Evolutionary conservation across 108 stramenopile genomes (phyloP).

Genomic region (Nitzschia inconspicua): DNA sequence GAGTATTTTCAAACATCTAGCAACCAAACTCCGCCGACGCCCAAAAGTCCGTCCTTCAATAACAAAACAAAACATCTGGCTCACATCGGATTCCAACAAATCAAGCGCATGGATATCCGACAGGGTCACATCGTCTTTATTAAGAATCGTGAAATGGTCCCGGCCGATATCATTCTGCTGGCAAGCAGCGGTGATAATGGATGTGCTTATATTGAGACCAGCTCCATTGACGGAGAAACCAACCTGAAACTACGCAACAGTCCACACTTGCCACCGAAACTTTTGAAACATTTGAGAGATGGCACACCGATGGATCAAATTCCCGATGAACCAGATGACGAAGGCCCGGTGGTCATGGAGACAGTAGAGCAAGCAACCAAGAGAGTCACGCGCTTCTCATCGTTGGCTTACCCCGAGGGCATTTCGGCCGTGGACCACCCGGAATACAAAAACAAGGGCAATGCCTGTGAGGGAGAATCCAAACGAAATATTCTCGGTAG

Average conservation of each 20-base stretch:
- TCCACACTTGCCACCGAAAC: constrained; percentile 53
- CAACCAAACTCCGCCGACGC: constrained; percentile 5
- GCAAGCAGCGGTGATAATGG: constrained; percentile 81
- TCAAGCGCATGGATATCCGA: constrained; percentile 71
- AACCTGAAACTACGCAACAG: constrained; percentile 89
- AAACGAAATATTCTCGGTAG: constrained; percentile 13
- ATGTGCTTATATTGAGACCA: constrained; percentile 91
- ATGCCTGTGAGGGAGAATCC: constrained; percentile 52
- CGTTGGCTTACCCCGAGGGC: constrained; percentile 31
- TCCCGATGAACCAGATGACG: constrained; percentile 16
- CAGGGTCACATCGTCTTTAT: constrained; percentile 92
- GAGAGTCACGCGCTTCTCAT: constrained; percentile 62
- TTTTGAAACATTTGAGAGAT: constrained; percentile 15
- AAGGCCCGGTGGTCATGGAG: constrained; percentile 33
- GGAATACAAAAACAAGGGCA: constrained; percentile 47
- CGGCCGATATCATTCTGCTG: constrained; percentile 92
- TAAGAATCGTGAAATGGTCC: constrained; percentile 88
- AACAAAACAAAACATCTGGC: neutral
- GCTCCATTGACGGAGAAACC: constrained; percentile 97
- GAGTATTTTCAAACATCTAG: constrained; percentile 2
- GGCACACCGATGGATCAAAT: constrained; percentile 22
- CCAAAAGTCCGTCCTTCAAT: neutral
- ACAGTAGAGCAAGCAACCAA: constrained; percentile 63
- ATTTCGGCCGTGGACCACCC: neutral
- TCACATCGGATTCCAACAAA: constrained; percentile 63